Percentiles rank a stretch among this genome's conserved stretches.
Conservation (phyloP, 345 rosid species). For the Hibiscus trionum region DNA sequence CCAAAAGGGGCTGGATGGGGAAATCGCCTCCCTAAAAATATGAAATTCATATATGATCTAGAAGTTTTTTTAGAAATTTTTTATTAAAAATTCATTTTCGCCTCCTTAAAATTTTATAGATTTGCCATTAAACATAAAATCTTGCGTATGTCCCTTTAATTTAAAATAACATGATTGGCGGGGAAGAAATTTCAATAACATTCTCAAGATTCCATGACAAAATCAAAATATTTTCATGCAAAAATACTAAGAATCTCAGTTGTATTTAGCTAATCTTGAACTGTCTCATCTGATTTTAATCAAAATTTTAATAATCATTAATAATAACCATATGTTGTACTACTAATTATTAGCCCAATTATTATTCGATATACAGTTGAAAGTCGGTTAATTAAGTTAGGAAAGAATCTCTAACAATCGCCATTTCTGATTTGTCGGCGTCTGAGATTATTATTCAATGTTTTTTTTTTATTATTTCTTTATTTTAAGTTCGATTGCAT, state of each 20-base stretch:
- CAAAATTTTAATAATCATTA: background rate
- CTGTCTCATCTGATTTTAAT: conserved; percentile 8
- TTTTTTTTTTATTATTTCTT: conserved; percentile 13
- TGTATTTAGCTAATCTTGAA: conserved; percentile 25
- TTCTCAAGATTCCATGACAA: background rate
- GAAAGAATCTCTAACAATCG: conserved; percentile 30
- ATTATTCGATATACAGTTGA: background rate
- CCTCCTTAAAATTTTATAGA: no score
- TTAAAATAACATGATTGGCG: no score
- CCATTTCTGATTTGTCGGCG: conserved; percentile 24
- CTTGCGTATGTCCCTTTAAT: no score
- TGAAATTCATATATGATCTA: no score
- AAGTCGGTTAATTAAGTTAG: conserved; percentile 28
- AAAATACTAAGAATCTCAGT: conserved; percentile 20
- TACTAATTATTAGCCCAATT: background rate
- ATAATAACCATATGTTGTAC: background rate
- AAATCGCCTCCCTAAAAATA: no score
- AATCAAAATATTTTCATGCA: background rate
- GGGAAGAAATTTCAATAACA: background rate
- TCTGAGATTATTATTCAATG: no score
- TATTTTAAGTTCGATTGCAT: background rate
- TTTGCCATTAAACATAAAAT: no score
- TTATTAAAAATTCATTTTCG: no score
- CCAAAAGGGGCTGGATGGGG: no score
- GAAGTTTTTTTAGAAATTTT: no score